Conservation (phyloP, 768 basidiomycete species). For the Hypsizygus marmoreus region DNA sequence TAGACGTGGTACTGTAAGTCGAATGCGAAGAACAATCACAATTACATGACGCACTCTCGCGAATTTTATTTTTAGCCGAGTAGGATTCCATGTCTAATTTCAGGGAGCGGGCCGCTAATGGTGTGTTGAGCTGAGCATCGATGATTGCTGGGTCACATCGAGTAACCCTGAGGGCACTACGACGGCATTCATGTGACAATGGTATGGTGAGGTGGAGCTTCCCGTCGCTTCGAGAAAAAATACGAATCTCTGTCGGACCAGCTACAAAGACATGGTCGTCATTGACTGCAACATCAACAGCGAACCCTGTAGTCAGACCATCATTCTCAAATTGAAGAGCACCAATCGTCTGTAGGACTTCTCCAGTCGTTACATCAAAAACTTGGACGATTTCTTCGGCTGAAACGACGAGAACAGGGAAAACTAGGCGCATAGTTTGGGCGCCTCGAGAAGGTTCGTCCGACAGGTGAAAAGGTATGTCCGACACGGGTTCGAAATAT, state of each 20-base stretch:
- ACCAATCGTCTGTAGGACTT: not conserved
- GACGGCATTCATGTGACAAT: not conserved
- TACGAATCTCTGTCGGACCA: not conserved
- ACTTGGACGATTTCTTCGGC: not conserved
- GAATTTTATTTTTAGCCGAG: not conserved
- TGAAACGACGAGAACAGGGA: not conserved
- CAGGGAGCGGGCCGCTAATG: too few relatives aligned
- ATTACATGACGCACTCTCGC: not conserved
- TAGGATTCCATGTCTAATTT: too few relatives aligned
- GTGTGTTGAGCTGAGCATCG: too few relatives aligned
- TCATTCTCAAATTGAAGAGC: not conserved
- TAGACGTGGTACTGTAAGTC: not conserved
- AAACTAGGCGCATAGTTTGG: not conserved
- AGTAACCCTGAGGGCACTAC: not conserved
- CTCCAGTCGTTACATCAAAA: not conserved
- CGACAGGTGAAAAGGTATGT: not conserved
- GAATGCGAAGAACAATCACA: not conserved
- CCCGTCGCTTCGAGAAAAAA: not conserved
- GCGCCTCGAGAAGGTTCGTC: too few relatives aligned
- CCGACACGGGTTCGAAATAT: not conserved
- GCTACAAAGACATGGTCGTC: not conserved
- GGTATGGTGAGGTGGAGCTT: not conserved
- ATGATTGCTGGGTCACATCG: too few relatives aligned
- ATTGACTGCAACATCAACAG: not conserved
- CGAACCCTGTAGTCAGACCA: not conserved